Percentiles rank a stretch among this genome's conserved stretches.
Evolutionary conservation across 2,329 filamentous ascomycete genomes (phyloP).

Genomic region (Claviceps sp.): DNA sequence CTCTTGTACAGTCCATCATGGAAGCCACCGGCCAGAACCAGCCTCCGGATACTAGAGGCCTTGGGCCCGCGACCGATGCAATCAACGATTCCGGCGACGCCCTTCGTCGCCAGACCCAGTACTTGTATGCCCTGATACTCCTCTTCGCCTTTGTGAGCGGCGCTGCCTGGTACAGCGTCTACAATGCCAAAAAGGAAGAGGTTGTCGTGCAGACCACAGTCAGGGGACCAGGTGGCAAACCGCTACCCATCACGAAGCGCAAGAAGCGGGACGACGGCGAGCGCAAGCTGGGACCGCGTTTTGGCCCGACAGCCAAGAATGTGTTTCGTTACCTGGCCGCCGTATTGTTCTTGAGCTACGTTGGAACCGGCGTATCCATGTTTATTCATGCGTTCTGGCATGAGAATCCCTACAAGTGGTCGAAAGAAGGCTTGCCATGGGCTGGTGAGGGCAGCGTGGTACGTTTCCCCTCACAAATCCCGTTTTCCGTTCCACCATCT

Average conservation of each 20-base stretch:
- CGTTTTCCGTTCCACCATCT: background rate
- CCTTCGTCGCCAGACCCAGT: conserved; percentile 33
- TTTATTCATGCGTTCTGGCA: conserved; percentile 55
- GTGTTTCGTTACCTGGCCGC: conserved; percentile 65
- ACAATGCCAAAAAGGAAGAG: conserved; percentile 36
- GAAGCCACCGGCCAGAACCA: conserved; percentile 20
- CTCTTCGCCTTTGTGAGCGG: conserved; percentile 37
- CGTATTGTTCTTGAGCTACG: conserved; percentile 58
- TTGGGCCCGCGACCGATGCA: conserved; percentile 12
- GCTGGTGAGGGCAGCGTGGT: conserved; percentile 67
- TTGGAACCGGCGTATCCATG: conserved; percentile 61
- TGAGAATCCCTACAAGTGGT: conserved; percentile 25
- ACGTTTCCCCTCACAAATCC: conserved; percentile 22
- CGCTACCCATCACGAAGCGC: conserved; percentile 56
- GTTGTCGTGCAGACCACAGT: conserved; percentile 33
- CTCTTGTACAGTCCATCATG: conserved; percentile 19
- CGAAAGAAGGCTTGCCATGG: conserved; percentile 44
- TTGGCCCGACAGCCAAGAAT: conserved; percentile 53
- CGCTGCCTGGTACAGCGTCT: conserved; percentile 39
- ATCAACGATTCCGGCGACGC: conserved; percentile 22
- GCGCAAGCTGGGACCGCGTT: conserved; percentile 34
- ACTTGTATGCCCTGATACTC: conserved; percentile 39
- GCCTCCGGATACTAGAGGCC: conserved; percentile 12
- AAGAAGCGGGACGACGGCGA: conserved; percentile 35
- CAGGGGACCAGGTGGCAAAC: conserved; percentile 78